Percentiles rank a stretch among this genome's conserved stretches.
Evolutionary conservation across 2,329 filamentous ascomycete genomes (phyloP).

Genomic region (Ambrosiella cleistominuta): DNA sequence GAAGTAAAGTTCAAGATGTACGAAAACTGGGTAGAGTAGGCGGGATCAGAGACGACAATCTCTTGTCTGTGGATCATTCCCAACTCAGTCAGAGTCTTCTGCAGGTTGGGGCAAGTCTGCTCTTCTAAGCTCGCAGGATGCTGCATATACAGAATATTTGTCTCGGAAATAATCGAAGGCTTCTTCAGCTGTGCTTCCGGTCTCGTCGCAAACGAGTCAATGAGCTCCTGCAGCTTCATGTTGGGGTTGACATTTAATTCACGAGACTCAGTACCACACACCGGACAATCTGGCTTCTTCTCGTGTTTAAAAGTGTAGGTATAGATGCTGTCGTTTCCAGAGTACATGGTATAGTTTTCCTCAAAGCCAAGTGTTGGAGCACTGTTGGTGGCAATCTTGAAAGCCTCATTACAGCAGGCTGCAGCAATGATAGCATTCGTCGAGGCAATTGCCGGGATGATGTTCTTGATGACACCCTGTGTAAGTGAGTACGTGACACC

Average conservation of each 20-base stretch:
- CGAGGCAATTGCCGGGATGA: conserved; percentile 93
- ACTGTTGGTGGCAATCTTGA: conserved; percentile 75
- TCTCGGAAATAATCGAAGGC: conserved; percentile 62
- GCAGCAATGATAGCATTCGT: conserved; percentile 96
- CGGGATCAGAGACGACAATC: conserved; percentile 82
- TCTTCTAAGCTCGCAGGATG: conserved; percentile 65
- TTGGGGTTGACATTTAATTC: conserved; percentile 54
- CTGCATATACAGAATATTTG: conserved; percentile 81
- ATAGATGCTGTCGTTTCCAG: conserved; percentile 86
- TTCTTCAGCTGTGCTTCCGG: conserved; percentile 90
- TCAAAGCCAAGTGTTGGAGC: conserved; percentile 64
- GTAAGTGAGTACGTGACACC: conserved; percentile 93
- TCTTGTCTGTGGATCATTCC: conserved; percentile 63
- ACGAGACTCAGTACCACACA: conserved; percentile 71
- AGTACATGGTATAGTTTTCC: conserved; percentile 99
- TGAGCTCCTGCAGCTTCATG: conserved; percentile 62
- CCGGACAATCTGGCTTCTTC: conserved; percentile 85
- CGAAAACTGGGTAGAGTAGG: conserved; percentile 55
- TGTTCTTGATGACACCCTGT: conserved; percentile 97
- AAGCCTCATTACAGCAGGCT: conserved; percentile 87
- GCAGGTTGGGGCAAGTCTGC: conserved; percentile 67
- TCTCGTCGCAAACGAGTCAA: conserved; percentile 65
- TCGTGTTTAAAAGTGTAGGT: conserved; percentile 95
- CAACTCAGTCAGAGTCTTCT: conserved; percentile 59
- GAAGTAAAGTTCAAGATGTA: conserved; percentile 34